Base-by-base conservation (phyloP, 495 filamentous ascomycete species). In the Pyrenula aspistea region DNA sequence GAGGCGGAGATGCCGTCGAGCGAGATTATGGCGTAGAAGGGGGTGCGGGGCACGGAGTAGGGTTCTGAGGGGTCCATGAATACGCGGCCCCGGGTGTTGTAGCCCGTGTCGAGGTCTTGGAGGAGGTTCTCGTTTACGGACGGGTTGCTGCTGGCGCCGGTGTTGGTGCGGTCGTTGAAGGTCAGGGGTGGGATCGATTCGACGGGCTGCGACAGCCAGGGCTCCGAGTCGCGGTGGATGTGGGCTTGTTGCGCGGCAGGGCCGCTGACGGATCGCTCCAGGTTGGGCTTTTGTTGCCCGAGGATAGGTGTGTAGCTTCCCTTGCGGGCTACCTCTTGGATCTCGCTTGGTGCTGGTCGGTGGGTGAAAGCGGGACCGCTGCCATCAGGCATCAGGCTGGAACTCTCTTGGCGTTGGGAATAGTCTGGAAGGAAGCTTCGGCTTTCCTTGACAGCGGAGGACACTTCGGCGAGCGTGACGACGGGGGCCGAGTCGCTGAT, bases 21-120 rank as follows among this genome's bases (percentile, higher is more conserved):
- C 10, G 57, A 58, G 31, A 64, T 51, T 0, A 64, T 36, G 19
- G 60, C 62, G 55, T 64, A 62, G 57, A 64, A 62, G 22, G 51
- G 56, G 2, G 36, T 49, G 21, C 60, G 53, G 2, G 61, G 56
- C 20, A 58, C 55, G 12, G 53, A 4, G 10, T 50, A 60, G 2
- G 54, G 54, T 20, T 55, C 48, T 42, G 50, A 12, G 3, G 21
- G 4, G 24, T 59, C 51, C n/a, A 25, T 24, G 24, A 59, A 23
- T 53, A 63, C 24, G 15, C 36, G 53, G 50, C 53, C 36, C n/a
- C 54, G 31, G 42, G 53, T 20, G 31, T 63, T 61, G 49, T 53
- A 25, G 15, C 62, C 62, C 24, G 25, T 49, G 19, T 55, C 31
- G 12, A 64, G 36, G 10, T 53, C 22, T 31, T 62, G 60, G 12